Evolutionary conservation across 257 asterid genomes (phyloP).

Genomic region (Handroanthus guayacan): DNA sequence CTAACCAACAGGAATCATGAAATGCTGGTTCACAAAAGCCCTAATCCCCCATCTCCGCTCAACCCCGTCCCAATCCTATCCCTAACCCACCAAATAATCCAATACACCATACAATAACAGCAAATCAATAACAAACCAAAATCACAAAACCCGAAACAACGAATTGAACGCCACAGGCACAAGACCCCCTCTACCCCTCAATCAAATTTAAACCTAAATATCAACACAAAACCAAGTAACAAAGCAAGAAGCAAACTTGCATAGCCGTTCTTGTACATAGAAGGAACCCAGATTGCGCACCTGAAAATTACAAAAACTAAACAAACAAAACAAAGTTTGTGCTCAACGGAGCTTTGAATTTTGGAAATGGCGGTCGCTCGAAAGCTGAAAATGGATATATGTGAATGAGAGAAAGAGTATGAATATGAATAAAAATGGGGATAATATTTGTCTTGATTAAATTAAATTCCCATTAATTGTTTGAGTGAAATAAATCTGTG

Average conservation of each 20-base stretch:
- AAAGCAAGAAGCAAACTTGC: conserved; percentile 37
- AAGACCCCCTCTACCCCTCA: conserved; percentile 24
- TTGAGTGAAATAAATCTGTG: conserved; percentile 35
- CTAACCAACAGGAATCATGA: conserved; percentile 27
- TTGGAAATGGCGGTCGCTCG: conserved; percentile 52
- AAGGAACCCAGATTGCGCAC: conserved; percentile 28
- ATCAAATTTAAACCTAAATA: conserved; percentile 29
- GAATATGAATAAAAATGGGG: conserved; percentile 29
- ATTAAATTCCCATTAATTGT: background rate
- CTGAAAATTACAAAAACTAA: conserved; percentile 27
- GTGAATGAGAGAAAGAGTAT: conserved; percentile 15
- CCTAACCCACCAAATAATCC: conserved; percentile 33
- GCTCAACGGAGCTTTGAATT: conserved; percentile 46
- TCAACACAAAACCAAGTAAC: conserved; percentile 1
- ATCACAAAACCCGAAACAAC: conserved; percentile 6
- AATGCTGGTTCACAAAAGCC: conserved; percentile 48
- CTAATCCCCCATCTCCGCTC: conserved; percentile 44
- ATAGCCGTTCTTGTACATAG: conserved; percentile 17
- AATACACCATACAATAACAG: conserved; percentile 9
- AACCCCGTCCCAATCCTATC: conserved; percentile 34
- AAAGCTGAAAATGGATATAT: conserved; percentile 34
- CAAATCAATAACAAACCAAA: conserved; percentile 5
- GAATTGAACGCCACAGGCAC: conserved; percentile 29
- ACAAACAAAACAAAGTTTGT: conserved; percentile 8
- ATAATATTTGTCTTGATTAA: background rate